Evolutionary conservation across 805 yeast genomes (phyloP).

Genomic region (Metschnikowia bowlesiae): DNA sequence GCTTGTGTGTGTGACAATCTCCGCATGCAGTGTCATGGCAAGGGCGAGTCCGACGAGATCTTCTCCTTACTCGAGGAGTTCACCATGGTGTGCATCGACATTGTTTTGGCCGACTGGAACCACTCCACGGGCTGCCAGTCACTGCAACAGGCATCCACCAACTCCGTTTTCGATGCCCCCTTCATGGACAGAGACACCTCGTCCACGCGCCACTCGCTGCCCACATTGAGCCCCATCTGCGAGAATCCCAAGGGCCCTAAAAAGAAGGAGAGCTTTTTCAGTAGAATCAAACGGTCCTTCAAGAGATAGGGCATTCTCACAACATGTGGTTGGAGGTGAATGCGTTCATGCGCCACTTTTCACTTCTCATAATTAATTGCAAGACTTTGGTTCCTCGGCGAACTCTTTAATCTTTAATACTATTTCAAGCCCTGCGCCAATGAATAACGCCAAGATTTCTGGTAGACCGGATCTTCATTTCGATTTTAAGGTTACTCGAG

Average conservation of each 20-base stretch:
- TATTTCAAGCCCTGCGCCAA: too few species aligned
- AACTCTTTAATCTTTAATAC: too few species aligned
- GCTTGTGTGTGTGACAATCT: slow-evolving; percentile 10
- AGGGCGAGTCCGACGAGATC: slow-evolving; percentile 5
- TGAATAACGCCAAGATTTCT: too few species aligned
- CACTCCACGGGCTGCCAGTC: neutral
- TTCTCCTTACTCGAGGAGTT: slow-evolving; percentile 1
- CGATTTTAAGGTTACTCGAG: too few species aligned
- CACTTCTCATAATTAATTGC: too few species aligned
- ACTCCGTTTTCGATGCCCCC: neutral
- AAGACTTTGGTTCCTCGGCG: too few species aligned
- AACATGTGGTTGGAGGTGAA: too few species aligned
- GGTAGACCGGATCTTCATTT: too few species aligned
- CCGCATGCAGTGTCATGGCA: slow-evolving; percentile 11
- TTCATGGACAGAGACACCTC: neutral
- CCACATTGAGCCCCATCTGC: neutral
- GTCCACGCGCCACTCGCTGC: neutral
- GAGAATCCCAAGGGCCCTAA: neutral
- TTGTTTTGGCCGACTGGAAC: neutral
- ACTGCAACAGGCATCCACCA: neutral
- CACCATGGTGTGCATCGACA: neutral
- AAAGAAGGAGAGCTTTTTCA: neutral
- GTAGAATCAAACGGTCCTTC: neutral
- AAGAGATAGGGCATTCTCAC: neutral
- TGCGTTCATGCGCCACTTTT: too few species aligned